Conservation (phyloP, 2,329 filamentous ascomycete species). For the Aspergillus udagawae region DNA sequence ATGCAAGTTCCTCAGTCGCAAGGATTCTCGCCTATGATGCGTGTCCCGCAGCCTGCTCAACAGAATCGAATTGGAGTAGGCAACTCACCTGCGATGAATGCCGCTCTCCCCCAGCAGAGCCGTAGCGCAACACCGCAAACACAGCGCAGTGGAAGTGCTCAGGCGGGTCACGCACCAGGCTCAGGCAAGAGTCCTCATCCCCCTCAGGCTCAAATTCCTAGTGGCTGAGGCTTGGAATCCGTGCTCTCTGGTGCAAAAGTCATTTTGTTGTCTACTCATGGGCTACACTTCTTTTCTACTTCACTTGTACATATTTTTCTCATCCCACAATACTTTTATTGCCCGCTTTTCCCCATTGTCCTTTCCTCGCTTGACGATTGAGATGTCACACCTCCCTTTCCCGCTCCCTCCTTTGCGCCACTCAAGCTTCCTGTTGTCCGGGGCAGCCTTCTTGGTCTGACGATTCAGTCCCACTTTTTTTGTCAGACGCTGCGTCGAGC, state of each 20-base stretch:
- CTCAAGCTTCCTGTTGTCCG: neutral
- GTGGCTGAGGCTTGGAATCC: conserved; percentile 20
- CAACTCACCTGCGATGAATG: conserved; percentile 44
- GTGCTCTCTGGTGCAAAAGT: neutral
- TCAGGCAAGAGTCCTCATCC: conserved; percentile 41
- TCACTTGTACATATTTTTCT: conserved; percentile 32
- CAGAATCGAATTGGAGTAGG: conserved; percentile 37
- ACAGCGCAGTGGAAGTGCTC: conserved; percentile 43
- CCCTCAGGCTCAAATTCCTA: conserved; percentile 39
- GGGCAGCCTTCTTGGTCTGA: neutral
- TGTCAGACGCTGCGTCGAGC: neutral
- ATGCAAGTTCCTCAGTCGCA: conserved; percentile 48
- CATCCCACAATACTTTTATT: conserved; percentile 13
- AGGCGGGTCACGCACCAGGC: conserved; percentile 34
- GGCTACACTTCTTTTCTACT: conserved; percentile 10
- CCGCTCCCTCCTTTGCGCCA: neutral
- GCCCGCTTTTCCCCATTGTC: conserved; percentile 3
- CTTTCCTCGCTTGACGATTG: neutral
- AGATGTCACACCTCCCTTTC: conserved; percentile 3
- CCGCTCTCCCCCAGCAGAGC: conserved; percentile 38
- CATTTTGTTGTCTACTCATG: neutral
- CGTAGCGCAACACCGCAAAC: conserved; percentile 45
- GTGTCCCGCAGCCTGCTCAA: conserved; percentile 46
- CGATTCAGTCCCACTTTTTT: neutral
- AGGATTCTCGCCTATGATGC: conserved; percentile 51